Conservation (phyloP, 805 yeast genomes). For the Saccharomycopsis lassenensis region DNA sequence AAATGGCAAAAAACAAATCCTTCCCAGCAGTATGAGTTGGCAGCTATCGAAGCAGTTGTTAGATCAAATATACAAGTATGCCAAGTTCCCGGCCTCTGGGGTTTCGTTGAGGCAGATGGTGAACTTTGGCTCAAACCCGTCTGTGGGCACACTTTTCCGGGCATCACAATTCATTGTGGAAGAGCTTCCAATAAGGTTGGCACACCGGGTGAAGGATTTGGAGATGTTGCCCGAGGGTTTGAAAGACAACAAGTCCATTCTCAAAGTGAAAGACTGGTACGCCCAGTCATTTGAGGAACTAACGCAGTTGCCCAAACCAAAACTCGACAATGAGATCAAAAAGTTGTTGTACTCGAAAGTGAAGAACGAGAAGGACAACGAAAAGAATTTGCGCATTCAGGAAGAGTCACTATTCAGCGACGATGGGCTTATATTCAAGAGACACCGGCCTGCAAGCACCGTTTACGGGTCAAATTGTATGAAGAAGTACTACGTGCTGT, state of each 20-base stretch:
- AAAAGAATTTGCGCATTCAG: slow-evolving; percentile 1
- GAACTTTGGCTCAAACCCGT: slow-evolving; percentile 73
- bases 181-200: slow-evolving; percentile 78
- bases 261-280: slow-evolving; percentile 77
- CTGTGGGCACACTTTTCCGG: slow-evolving; percentile 66
- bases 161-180: slow-evolving; percentile 80
- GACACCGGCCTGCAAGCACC: slow-evolving; percentile 12
- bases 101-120: slow-evolving; percentile 84
- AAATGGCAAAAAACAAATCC: too few species aligned
- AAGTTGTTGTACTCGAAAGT: slow-evolving; percentile 25
- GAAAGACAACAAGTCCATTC: slow-evolving; percentile 61
- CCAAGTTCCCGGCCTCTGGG: slow-evolving; percentile 71
- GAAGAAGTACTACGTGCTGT: slow-evolving; percentile 39
- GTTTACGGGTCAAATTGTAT: slow-evolving; percentile 7
- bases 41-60: slow-evolving; percentile 9
- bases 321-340: slow-evolving; percentile 32
- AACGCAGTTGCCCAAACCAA: slow-evolving; percentile 51
- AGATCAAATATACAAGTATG: slow-evolving; percentile 32
- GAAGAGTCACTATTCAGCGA: slow-evolving; percentile 28
- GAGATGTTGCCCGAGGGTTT: slow-evolving; percentile 72
- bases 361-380: background rate
- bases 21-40: slow-evolving; percentile 3
- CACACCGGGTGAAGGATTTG: slow-evolving; percentile 75
- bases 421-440: slow-evolving; percentile 35
- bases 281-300: slow-evolving; percentile 83